phyloP scores from a whole-genome alignment of 345 rosid species.

The Raphanus sativus region DNA sequence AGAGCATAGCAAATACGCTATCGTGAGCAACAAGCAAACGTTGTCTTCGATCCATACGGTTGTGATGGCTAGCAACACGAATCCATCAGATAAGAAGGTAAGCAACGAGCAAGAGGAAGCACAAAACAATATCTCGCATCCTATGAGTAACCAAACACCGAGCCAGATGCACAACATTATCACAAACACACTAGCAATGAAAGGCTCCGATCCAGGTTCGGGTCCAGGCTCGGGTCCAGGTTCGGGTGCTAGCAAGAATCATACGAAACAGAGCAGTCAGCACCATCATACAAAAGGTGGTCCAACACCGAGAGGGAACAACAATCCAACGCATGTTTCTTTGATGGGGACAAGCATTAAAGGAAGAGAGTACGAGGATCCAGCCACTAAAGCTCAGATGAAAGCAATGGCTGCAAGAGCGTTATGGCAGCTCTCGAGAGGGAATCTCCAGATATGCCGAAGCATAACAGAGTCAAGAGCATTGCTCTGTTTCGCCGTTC shows the following conservation, averaged over 20 bases:
- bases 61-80: constrained; percentile 45
- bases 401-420: constrained; percentile 83
- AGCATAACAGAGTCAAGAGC: constrained; percentile 76
- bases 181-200: constrained; percentile 43
- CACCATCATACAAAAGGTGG: constrained; percentile 25
- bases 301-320: constrained; percentile 33
- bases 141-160: constrained; percentile 47
- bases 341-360: constrained; percentile 58
- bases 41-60: constrained; percentile 54
- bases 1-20: constrained; percentile 69
- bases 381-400: constrained; percentile 63
- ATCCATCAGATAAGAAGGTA: neutral
- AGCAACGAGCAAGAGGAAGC: constrained; percentile 26
- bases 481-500: constrained; percentile 60
- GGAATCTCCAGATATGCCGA: constrained; percentile 55
- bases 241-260: neutral
- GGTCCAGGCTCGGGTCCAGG: neutral
- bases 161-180: constrained; percentile 52
- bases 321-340: constrained; percentile 44
- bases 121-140: constrained; percentile 36
- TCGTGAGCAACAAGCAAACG: constrained; percentile 48
- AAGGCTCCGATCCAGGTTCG: constrained; percentile 21
- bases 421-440: constrained; percentile 64
- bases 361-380: constrained; percentile 62
- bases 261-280: constrained; percentile 23